phyloP scores from a whole-genome alignment of 768 basidiomycete species.

The Lentinula guzmanii region DNA sequence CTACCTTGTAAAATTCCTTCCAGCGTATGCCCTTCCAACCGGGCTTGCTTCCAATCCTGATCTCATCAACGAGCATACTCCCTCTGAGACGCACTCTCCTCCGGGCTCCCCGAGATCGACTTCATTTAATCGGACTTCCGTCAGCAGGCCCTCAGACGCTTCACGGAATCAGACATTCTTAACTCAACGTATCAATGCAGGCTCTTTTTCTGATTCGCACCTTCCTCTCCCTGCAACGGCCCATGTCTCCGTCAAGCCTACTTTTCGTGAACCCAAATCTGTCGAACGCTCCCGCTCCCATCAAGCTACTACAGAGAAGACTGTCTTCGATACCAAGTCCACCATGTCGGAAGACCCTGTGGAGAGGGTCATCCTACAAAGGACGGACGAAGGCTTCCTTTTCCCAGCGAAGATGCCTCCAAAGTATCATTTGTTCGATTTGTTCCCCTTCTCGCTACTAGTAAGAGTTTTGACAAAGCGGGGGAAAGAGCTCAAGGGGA shows the following conservation, averaged over 20 bases:
- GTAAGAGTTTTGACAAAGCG: constrained; percentile 37
- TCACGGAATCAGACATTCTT: constrained; percentile 12
- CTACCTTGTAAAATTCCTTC: constrained; percentile 68
- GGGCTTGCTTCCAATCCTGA: constrained; percentile 38
- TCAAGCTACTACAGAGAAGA: constrained; percentile 3
- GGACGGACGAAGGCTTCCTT: constrained; percentile 38
- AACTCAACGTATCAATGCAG: constrained; percentile 15
- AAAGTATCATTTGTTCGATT: constrained; percentile 52
- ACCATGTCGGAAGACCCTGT: constrained; percentile 6
- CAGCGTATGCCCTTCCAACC: constrained; percentile 51
- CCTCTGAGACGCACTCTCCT: constrained; percentile 2
- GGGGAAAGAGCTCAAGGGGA: constrained; percentile 53
- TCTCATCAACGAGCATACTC: constrained; percentile 6
- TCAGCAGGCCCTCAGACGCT: constrained; percentile 5
- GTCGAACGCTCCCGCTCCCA: constrained; percentile 8
- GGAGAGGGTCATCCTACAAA: constrained; percentile 30
- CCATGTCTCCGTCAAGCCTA: constrained; percentile 10
- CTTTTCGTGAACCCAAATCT: constrained; percentile 11
- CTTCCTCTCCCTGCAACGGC: constrained; percentile 23
- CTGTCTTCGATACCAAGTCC: constrained; percentile 10
- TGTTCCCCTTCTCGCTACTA: constrained; percentile 66
- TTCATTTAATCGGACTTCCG: neutral
- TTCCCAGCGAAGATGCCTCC: constrained; percentile 54
- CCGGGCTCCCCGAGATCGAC: constrained; percentile 6
- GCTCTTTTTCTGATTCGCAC: constrained; percentile 14